Evolutionary conservation across 1,284 basidiomycete species (phyloP), one percentile per base, ranked within the genome.

Genomic region (Ceratobasidium papillatum): DNA sequence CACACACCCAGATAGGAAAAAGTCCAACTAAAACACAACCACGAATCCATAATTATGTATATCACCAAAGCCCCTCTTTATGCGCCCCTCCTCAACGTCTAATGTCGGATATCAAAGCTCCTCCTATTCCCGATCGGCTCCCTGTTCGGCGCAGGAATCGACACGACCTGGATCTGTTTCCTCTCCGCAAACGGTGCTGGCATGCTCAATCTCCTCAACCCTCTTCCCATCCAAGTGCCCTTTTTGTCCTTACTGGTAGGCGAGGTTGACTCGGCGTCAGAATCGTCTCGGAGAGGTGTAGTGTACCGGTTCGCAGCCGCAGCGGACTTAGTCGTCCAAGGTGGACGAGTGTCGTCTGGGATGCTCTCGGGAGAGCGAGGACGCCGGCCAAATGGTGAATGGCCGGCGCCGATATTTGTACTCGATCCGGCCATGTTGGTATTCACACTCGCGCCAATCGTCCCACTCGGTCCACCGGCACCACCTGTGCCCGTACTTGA

Each of bases 121-220:
- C 68, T 72, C 68, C 56, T 2, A 38, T 61, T 72, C 47, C 56
- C 68, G 22, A 72, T 56, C 41, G 54, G 41, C 41, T 45, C 27
- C 41, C 41, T 22, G 11, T 56, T 72, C 17, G 56, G 68, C 47
- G 68, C 68, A 12, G 68, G 56, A 22, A 72, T 72, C 41, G 68
- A 72, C 47, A 72, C 68, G 19, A 72, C 68, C 34, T 72, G 68
- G 34, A 72, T 72, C 56, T 22, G 56, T 32, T 72, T 72, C 36
- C 38, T 72, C 56, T 72, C 68, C 41, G 43, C 54, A 47, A 72
- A 72, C 56, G 68, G 68, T 30, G 68, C 87, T 0, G 91, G 91
- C 90, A 93, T 91, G 78, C 91, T 93, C 75, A 93, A 80, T 72
- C 91, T 84, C 47, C 90, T 83, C 43, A 75, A 36, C 32, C 64